A percentile compares a stretch with the other conserved stretches of the same genome.
These are phyloP conservation scores for Pythium dissimile DNA, from an alignment of 352 stramenopile genomes.

Conservation along the genomic window DNA sequence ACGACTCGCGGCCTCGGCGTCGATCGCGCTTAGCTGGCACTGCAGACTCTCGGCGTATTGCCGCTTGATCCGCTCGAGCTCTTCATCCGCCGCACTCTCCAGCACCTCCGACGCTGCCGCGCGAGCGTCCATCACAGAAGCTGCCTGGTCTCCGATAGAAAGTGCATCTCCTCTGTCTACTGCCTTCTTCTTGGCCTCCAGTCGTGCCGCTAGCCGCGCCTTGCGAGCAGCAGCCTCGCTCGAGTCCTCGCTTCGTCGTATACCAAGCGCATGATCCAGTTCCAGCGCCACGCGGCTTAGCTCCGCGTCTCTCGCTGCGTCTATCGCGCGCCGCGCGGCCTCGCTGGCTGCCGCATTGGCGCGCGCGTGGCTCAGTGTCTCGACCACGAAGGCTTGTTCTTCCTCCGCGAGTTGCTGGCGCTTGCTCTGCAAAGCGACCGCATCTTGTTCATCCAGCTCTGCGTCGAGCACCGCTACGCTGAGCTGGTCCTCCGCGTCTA, in stretches of 20 bases:
- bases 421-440: constrained; percentile 5
- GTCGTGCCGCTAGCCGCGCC: constrained; percentile 1
- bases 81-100: constrained; percentile 3
- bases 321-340: constrained; percentile 27
- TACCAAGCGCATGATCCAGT: constrained; percentile 8
- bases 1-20: not conserved
- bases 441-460: constrained; percentile 8
- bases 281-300: constrained; percentile 29
- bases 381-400: constrained; percentile 11
- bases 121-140: no score
- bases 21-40: not conserved
- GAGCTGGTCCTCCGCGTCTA: constrained; percentile 16
- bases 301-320: constrained; percentile 25
- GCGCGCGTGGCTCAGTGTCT: constrained; percentile 9
- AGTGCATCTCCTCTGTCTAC: not conserved
- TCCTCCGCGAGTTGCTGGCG: not conserved
- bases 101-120: not conserved
- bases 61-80: constrained; percentile 9
- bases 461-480: constrained; percentile 20
- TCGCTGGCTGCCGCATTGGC: constrained; percentile 25
- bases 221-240: not conserved
- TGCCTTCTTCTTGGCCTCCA: not conserved
- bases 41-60: constrained; percentile 12
- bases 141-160: no score
- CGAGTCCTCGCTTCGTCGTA: not conserved